Percentiles rank a stretch among this genome's conserved stretches.
These are phyloP conservation scores for Xylaria venustula DNA, from an alignment of 495 filamentous ascomycete genomes.

Conservation along the genomic window DNA sequence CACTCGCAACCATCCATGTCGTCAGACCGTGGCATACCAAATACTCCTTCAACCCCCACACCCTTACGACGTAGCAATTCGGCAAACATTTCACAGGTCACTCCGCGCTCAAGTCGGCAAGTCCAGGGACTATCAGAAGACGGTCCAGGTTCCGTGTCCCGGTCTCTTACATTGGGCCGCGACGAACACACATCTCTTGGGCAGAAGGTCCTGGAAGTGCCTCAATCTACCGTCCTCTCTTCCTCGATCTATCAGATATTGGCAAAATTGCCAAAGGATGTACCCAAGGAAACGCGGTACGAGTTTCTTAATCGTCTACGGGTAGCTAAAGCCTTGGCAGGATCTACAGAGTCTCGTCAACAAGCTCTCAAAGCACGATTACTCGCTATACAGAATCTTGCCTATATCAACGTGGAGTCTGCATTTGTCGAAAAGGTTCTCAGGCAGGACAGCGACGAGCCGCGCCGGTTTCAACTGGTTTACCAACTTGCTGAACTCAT, in stretches of 20 bases:
- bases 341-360: conserved; percentile 64
- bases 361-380: conserved; percentile 78
- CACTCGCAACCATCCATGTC: conserved; percentile 19
- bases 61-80: conserved; percentile 49
- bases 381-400: conserved; percentile 86
- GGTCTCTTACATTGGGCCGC: conserved; percentile 25
- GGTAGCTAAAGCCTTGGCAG: conserved; percentile 70
- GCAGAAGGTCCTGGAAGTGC: conserved; percentile 67
- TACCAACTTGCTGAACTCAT: conserved; percentile 92
- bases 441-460: conserved; percentile 86
- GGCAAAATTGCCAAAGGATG: conserved; percentile 56
- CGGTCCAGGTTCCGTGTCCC: conserved; percentile 29
- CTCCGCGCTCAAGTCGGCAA: conserved; percentile 35
- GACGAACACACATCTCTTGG: conserved; percentile 55
- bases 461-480: conserved; percentile 81
- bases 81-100: conserved; percentile 27
- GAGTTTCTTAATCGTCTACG: conserved; percentile 84
- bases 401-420: conserved; percentile 78
- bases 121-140: conserved; percentile 33
- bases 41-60: conserved; percentile 42
- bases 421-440: conserved; percentile 81
- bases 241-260: conserved; percentile 67
- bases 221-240: conserved; percentile 60
- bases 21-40: conserved; percentile 22
- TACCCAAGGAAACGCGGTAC: conserved; percentile 74